Evolutionary conservation across 495 filamentous ascomycete genomes (phyloP), one percentile per base, ranked within the genome.

Genomic region (Talaromyces proteolyticus): DNA sequence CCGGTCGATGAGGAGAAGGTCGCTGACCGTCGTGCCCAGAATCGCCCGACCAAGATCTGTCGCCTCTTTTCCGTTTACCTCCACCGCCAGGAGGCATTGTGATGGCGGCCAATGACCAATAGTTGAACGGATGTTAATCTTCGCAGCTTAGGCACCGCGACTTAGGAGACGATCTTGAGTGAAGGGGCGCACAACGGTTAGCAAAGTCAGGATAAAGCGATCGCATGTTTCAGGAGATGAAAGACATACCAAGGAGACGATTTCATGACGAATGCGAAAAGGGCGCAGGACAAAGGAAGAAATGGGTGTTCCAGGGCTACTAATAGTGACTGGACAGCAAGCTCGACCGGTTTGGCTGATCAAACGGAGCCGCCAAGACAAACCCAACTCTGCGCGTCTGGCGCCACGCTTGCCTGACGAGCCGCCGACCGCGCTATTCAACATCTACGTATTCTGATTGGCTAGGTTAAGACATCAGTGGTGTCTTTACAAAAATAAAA

Each of bases 1-100:
- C 74, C 36, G 83, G 82, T 34, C 80, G 76, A 68, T 87, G 79
- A 46, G 83, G 82, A 49, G 83, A 85, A 44, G 82, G 80, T 53
- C 82, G 72, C 49, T 63, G 59, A 39, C 65, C 63, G 55, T 82
- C 77, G 57, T 80, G 70, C 37, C 60, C 65, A 34, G 69, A 67
- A 47, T 82, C 78, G 48, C 70, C 64, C 11, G 77, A 74, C 58
- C 67, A 79, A 22, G 62, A 68, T 57, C 76, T 64, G 48, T 82
- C 80, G 29, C 66, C 68, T 57, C 80, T 67, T 66, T 84, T 84
- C 50, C 80, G 68, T 66, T 84, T 84, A 45, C 71, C 72, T 58
- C 69, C 70, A 53, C 72, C 63, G 56, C 70, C 74, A 49, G 75
- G 74, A 60, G 74, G 70, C 76, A 79, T 79, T 56, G 54, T 62